Base-by-base conservation (phyloP, 345 rosid species). In the Moricandia arvensis region DNA sequence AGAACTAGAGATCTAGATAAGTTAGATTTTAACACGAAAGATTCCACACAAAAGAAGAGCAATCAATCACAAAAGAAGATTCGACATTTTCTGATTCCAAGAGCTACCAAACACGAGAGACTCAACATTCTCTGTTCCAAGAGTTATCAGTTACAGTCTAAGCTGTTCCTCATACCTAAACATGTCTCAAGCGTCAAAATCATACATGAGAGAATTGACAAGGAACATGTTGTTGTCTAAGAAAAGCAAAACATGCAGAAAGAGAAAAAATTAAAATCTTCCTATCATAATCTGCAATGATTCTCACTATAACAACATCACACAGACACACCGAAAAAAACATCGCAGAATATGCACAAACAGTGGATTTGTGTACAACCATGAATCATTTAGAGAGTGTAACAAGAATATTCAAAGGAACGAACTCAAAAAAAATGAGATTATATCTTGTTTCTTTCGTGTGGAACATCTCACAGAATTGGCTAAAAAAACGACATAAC, bases 391-490 rank as follows among this genome's bases (percentile, higher is more conserved):
- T 69, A n/a, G n/a, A n/a, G n/a, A n/a, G n/a, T n/a, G n/a, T n/a
- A n/a, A 7, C 37, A 63, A 69, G 74, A 51, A 51, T 7, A 37
- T 11, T 26, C 12, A 26, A 38, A 53, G n/a, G 4, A 38, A 1
- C 58, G 63, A 29, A 53, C 72, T 13, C 53, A n/a, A n/a, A 45
- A 76, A 71, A 34, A 63, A 71, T 45, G 76, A 71, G 47, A 59
- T 58, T 58, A 72, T n/a, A n/a, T n/a, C n/a, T n/a, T n/a, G n/a
- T n/a, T n/a, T n/a, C n/a, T n/a, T n/a, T n/a, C n/a, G n/a, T n/a
- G n/a, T n/a, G n/a, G n/a, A n/a, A n/a, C 29, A 27, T 76, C 38
- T 75, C 79, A 62, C 65, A 76, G 65, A 63, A 69, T 24, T 27
- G 29, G 18, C 60, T 33, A n/a, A n/a, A 63, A 61, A 10, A 70